Percentiles rank a stretch among this genome's conserved stretches.
Evolutionary conservation across 2,329 filamentous ascomycete genomes (phyloP).

Genomic region (Cladosporium phlei): DNA sequence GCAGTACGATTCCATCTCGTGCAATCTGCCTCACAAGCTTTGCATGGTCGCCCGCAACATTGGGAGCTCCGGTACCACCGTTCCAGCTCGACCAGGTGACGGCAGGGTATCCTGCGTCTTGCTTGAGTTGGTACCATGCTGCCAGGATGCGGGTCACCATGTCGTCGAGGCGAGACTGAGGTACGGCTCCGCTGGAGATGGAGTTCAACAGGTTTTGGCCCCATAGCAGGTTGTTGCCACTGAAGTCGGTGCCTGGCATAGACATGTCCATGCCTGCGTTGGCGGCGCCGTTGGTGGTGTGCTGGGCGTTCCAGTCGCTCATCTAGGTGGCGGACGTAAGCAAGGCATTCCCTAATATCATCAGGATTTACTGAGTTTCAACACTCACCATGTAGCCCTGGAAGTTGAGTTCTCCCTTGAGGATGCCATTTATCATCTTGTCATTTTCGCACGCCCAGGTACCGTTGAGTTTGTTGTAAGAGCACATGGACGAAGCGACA

Average conservation of each 20-base stretch:
- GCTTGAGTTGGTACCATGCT: conserved; percentile 48
- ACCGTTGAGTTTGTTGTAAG: conserved; percentile 53
- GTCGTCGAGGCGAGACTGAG: conserved; percentile 52
- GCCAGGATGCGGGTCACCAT: conserved; percentile 52
- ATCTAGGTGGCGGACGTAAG: conserved; percentile 36
- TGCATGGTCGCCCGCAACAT: conserved; percentile 52
- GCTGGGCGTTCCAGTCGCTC: conserved; percentile 60
- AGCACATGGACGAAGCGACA: conserved; percentile 27
- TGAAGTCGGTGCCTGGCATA: conserved; percentile 49
- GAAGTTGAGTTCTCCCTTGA: conserved; percentile 69
- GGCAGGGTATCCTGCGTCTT: conserved; percentile 15
- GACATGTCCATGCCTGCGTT: conserved; percentile 61
- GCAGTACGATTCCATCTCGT: conserved; percentile 53
- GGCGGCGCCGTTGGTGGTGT: conserved; percentile 55
- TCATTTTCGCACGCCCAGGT: conserved; percentile 59
- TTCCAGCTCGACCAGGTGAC: conserved; percentile 46
- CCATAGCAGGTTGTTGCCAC: conserved; percentile 12
- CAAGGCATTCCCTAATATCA: too few relatives aligned
- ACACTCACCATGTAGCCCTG: conserved; percentile 53
- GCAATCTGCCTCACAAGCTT: conserved; percentile 49
- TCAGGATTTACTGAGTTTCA: too few relatives aligned
- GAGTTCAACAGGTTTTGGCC: conserved; percentile 38
- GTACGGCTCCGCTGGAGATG: conserved; percentile 51
- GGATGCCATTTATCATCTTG: conserved; percentile 60
- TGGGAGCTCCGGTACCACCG: conserved; percentile 43